Conservation (phyloP, 345 rosid species). For the Ceriops tagal region DNA sequence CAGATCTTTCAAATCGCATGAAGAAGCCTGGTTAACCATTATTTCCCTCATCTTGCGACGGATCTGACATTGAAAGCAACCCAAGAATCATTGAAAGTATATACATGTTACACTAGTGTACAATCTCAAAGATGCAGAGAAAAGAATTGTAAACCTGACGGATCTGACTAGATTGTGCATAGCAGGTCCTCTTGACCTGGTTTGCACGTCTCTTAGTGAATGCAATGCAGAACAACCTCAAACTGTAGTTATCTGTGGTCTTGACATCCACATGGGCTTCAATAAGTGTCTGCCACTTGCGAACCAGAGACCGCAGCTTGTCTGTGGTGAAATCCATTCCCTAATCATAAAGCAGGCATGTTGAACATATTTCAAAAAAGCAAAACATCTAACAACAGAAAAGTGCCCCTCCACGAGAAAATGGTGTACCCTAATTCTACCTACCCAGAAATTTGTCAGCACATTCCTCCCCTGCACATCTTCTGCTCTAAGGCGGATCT, state of each 20-base stretch:
- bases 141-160: slow-evolving; percentile 17
- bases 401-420: not conserved
- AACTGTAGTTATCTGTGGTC: slow-evolving; percentile 27
- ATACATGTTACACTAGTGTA: not conserved
- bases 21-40: slow-evolving; percentile 24
- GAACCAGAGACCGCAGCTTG: slow-evolving; percentile 29
- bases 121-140: not conserved
- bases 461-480: slow-evolving; percentile 80
- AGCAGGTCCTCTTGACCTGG: slow-evolving; percentile 32
- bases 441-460: slow-evolving; percentile 31
- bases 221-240: slow-evolving; percentile 30
- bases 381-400: no score
- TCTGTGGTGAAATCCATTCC: slow-evolving; percentile 35
- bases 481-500: slow-evolving; percentile 92
- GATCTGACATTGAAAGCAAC: slow-evolving; percentile 12
- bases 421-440: not conserved
- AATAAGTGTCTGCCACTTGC: slow-evolving; percentile 31
- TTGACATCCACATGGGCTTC: slow-evolving; percentile 36
- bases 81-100: not conserved
- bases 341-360: not conserved
- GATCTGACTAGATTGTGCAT: slow-evolving; percentile 33
- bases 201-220: slow-evolving; percentile 32
- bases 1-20: slow-evolving; percentile 29
- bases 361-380: not conserved
- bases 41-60: slow-evolving; percentile 35